Evolutionary conservation across 805 yeast species (phyloP).

Genomic region (Kodamaea restingae): DNA sequence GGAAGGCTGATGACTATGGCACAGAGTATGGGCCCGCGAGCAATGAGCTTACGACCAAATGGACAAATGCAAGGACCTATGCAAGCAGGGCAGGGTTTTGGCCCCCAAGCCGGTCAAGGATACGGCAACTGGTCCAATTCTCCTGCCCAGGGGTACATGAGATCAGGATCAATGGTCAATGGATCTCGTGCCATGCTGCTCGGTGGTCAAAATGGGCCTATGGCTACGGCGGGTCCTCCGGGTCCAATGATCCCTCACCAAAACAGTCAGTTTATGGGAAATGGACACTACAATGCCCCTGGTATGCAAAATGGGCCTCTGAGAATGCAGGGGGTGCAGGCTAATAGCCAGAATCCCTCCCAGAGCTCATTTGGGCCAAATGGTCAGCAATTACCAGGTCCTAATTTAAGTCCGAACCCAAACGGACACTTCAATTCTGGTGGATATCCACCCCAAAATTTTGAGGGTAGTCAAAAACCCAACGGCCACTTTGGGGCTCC

Average conservation of each 20-base stretch:
- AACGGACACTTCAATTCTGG: conserved; percentile 1
- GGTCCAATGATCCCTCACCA: not conserved
- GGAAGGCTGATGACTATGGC: conserved; percentile 5
- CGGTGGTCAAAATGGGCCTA: not conserved
- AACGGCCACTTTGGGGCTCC: not conserved
- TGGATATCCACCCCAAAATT: conserved; percentile 9
- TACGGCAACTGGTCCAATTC: not conserved
- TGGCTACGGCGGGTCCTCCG: not conserved
- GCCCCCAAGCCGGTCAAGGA: conserved; percentile 1
- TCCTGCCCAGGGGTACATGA: not conserved
- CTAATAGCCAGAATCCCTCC: too few species aligned
- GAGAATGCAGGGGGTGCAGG: too few species aligned
- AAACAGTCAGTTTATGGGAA: conserved; percentile 3
- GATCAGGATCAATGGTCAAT: not conserved
- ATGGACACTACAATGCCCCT: conserved; percentile 7
- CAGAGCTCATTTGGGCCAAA: not conserved
- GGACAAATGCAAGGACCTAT: not conserved
- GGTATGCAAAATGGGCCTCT: conserved; percentile 8
- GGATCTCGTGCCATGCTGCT: not conserved
- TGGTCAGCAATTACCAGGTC: not conserved
- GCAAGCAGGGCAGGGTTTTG: conserved; percentile 1
- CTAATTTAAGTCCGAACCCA: conserved; percentile 1
- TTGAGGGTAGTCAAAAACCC: conserved; percentile 2
- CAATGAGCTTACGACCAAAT: conserved; percentile 10
- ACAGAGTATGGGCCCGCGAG: conserved; percentile 7